Evolutionary conservation across 768 basidiomycete species (phyloP), one percentile per base, ranked within the genome.

Genomic region (Termitomyces sp.): DNA sequence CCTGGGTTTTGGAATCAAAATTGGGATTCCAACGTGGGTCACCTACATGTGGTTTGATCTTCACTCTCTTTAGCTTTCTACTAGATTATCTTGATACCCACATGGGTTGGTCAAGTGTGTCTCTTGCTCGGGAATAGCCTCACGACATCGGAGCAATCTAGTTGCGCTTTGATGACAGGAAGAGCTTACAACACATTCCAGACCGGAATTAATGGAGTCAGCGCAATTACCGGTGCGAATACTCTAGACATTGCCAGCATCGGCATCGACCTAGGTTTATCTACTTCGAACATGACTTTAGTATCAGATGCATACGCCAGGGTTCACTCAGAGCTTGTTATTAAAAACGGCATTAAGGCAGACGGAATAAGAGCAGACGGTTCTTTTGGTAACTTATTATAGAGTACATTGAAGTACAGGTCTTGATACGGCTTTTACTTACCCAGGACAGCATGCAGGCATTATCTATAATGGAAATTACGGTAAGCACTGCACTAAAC

Each of bases 391-490:
- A 61, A 61, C 68, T 57, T 39, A 1, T 16, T 20, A n/a, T 39
- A 9, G 6, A 22, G 22, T 16, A 5, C 34, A 39, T 31, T 10
- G 5, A 20, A 55, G n/a, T 22, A n/a, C 9, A 16, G 16, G 18
- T 9, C 4, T 36, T 24, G 12, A 36, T 34, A 20, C 28, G 20
- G 20, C 13, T 55, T 46, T n/a, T 20, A 28, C 4, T 36, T n/a
- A 20, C 34, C 31, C 49, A 78, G 77, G 74, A 20, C 78, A 88
- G 67, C 88, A 89, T 67, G 69, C 64, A 20, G 87, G 87, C 20
- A 74, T 87, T n/a, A 68, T 86, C 5, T 88, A 87, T 65, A 86
- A 84, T 51, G 88, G 87, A 41, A 88, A 88, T 65, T 89, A 90
- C 61, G 88, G 79, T 75, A 20, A 64, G 73, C 20, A 22, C 29